phyloP scores from a whole-genome alignment of 345 rosid species.

The Gynandropsis gynandra region DNA sequence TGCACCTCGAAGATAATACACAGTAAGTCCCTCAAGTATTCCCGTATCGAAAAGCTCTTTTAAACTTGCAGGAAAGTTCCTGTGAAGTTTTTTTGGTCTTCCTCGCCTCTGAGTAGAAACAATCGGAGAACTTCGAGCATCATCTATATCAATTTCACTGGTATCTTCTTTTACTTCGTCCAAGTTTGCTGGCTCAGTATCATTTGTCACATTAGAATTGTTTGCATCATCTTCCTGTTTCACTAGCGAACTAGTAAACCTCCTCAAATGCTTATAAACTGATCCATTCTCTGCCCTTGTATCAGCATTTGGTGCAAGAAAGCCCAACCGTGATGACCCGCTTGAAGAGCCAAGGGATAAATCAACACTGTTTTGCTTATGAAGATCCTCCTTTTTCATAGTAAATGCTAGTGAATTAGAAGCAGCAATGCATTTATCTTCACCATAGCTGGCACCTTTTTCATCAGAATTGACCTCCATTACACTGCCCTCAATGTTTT shows the following conservation, averaged over 20 bases:
- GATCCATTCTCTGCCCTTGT: slow-evolving; percentile 5
- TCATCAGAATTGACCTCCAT: slow-evolving; percentile 20
- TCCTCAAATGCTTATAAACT: slow-evolving; percentile 18
- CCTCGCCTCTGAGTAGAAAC: slow-evolving; percentile 28
- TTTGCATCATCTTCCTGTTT: slow-evolving; percentile 16
- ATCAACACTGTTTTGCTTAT: slow-evolving; percentile 12
- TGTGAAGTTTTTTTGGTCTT: slow-evolving; percentile 34
- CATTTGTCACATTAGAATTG: slow-evolving; percentile 5
- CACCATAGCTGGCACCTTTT: slow-evolving; percentile 11
- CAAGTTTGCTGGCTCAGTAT: slow-evolving; percentile 3
- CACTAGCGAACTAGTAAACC: slow-evolving; percentile 24
- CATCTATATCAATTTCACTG: slow-evolving; percentile 11
- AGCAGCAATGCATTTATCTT: slow-evolving; percentile 16
- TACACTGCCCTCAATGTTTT: slow-evolving; percentile 25
- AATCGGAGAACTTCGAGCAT: slow-evolving; percentile 15
- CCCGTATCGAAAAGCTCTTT: slow-evolving; percentile 67
- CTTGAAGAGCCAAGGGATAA: slow-evolving; percentile 7
- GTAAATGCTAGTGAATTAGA: slow-evolving; percentile 7
- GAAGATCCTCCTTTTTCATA: slow-evolving; percentile 4
- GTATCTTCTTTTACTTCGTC: slow-evolving; percentile 16
- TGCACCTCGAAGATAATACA: slow-evolving; percentile 51
- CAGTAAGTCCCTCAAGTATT: slow-evolving; percentile 63
- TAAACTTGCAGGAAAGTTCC: slow-evolving; percentile 50
- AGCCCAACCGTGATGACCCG: slow-evolving; percentile 8
- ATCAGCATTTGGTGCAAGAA: background rate